Conservation (phyloP, 2,329 filamentous ascomycete species). For the Chalaropsis thielavioides region DNA sequence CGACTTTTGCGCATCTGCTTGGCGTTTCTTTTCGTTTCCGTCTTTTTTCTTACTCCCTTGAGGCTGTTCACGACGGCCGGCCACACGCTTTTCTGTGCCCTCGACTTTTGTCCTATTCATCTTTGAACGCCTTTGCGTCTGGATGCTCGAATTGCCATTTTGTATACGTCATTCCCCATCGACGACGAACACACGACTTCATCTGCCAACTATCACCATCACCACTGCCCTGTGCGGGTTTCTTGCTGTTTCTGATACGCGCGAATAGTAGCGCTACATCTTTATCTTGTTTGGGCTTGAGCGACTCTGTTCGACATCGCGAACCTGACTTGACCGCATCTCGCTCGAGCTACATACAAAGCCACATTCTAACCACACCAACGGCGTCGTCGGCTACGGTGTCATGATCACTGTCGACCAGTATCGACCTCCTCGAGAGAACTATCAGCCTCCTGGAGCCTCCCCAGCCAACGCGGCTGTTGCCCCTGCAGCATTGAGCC, state of each 20-base stretch:
- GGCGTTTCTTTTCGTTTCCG: neutral
- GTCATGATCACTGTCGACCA: conserved; percentile 46
- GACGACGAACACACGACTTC: neutral
- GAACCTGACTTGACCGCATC: neutral
- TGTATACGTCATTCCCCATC: neutral
- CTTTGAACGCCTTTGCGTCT: neutral
- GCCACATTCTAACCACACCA: neutral
- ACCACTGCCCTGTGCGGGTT: too few relatives aligned
- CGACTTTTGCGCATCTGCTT: neutral
- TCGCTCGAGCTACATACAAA: neutral
- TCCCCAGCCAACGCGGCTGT: conserved; percentile 9
- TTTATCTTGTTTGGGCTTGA: neutral
- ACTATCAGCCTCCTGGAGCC: conserved; percentile 38
- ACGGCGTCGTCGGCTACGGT: neutral
- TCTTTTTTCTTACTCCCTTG: neutral
- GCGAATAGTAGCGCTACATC: neutral
- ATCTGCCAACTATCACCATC: neutral
- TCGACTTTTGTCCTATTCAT: neutral
- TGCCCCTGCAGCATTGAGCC: conserved; percentile 9
- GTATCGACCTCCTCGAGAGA: conserved; percentile 42
- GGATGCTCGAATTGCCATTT: neutral
- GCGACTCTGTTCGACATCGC: neutral
- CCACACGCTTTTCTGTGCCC: neutral
- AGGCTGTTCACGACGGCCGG: neutral
- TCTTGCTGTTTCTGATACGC: neutral